Evolutionary conservation across 495 filamentous ascomycete genomes (phyloP).

Genomic region (Penicillium dipodomyicola): DNA sequence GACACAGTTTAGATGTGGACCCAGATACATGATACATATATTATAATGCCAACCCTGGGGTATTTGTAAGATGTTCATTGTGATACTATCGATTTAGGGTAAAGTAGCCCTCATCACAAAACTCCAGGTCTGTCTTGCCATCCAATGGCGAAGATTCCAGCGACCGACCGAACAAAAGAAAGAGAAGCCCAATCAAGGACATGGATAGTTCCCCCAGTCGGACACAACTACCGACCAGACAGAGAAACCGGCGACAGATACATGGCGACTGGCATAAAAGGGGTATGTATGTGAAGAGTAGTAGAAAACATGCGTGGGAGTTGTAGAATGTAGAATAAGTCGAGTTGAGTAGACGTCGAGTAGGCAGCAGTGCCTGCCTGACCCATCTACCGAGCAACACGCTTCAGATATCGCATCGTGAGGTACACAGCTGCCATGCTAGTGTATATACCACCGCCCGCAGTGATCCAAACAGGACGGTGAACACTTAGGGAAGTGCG

Average conservation of each 20-base stretch:
- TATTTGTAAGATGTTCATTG: constrained; percentile 6
- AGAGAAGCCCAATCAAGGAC: constrained; percentile 11
- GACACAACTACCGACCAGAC: not conserved
- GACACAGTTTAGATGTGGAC: not conserved
- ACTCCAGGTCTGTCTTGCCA: constrained; percentile 22
- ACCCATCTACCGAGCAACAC: constrained; percentile 16
- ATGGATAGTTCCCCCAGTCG: not conserved
- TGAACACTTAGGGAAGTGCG: constrained; percentile 41
- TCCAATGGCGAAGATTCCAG: constrained; percentile 18
- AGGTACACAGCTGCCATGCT: constrained; percentile 39
- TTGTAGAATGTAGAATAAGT: not conserved
- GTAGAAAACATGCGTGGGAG: not conserved
- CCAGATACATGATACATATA: not conserved
- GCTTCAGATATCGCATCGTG: constrained; percentile 40
- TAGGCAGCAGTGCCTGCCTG: not conserved
- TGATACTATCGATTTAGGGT: constrained; percentile 18
- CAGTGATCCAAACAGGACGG: constrained; percentile 44
- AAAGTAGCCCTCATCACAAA: constrained; percentile 26
- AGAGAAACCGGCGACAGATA: not conserved
- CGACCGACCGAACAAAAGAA: constrained; percentile 23
- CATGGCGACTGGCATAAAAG: constrained; percentile 4
- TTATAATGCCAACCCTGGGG: constrained; percentile 16
- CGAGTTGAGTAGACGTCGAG: not conserved
- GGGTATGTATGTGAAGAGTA: constrained; percentile 11
- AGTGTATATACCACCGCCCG: constrained; percentile 40